Conservation (phyloP, 2,329 filamentous ascomycete species). For the Thyridium curvatum region DNA sequence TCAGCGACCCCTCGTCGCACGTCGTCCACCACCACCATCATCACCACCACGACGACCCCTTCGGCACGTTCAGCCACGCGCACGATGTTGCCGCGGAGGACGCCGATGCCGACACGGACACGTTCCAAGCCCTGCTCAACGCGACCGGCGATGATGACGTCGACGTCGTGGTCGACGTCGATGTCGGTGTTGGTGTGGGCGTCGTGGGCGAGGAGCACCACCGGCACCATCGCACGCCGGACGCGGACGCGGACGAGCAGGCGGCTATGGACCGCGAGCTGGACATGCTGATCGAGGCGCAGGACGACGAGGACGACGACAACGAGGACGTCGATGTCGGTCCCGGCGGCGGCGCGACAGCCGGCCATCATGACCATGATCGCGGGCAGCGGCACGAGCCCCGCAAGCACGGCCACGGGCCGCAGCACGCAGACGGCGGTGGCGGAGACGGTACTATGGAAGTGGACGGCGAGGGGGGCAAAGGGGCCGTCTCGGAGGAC, state of each 20-base stretch:
- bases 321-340: conserved; percentile 4
- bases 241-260: conserved; percentile 9
- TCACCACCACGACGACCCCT: conserved; percentile 16
- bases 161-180: conserved; percentile 23
- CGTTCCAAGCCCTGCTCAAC: conserved; percentile 47
- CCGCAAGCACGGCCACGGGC: conserved; percentile 7
- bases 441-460: neutral
- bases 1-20: conserved; percentile 31
- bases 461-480: neutral
- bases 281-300: conserved; percentile 45
- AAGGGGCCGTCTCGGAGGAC: too few relatives aligned
- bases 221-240: too few relatives aligned
- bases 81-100: conserved; percentile 25
- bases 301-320: conserved; percentile 35
- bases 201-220: conserved; percentile 3
- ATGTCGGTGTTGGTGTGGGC: neutral
- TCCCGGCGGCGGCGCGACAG: too few relatives aligned
- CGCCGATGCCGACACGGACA: conserved; percentile 33
- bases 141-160: conserved; percentile 31
- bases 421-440: neutral
- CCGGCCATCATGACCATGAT: conserved; percentile 1
- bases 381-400: neutral
- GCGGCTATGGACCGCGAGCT: conserved; percentile 39
- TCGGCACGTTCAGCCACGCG: conserved; percentile 25
- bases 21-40: conserved; percentile 20